These are phyloP conservation scores for Aspergillus leporis DNA, from an alignment of 495 filamentous ascomycete genomes.

Conservation along the genomic window DNA sequence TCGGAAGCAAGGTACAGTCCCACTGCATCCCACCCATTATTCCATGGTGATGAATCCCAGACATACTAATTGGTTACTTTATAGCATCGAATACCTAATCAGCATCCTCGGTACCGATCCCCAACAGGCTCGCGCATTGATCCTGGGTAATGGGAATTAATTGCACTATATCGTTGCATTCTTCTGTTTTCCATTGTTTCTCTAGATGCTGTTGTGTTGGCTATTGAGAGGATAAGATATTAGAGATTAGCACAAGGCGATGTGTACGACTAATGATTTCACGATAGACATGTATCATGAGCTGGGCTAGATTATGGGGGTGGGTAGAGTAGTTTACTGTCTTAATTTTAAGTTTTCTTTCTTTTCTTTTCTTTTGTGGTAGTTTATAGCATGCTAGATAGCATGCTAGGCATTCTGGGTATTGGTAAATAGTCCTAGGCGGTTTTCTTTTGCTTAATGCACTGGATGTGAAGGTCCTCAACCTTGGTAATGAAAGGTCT, in stretches of 20 bases:
- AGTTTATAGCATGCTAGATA: too few relatives aligned
- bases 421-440: too few relatives aligned
- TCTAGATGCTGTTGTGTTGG: not conserved
- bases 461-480: too few relatives aligned
- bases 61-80: conserved; percentile 5
- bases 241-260: conserved; percentile 16
- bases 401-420: too few relatives aligned
- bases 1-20: conserved; percentile 61
- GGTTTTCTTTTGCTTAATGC: too few relatives aligned
- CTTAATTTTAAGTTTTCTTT: not conserved
- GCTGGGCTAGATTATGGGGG: not conserved
- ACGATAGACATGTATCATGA: conserved; percentile 50
- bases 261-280: conserved; percentile 46
- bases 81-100: conserved; percentile 54
- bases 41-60: not conserved
- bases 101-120: conserved; percentile 51
- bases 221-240: conserved; percentile 1
- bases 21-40: not conserved
- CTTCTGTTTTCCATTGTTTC: not conserved
- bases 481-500: too few relatives aligned
- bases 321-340: conserved; percentile 1
- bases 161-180: not conserved
- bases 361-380: too few relatives aligned
- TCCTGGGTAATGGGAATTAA: conserved; percentile 30
- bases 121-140: conserved; percentile 45